phyloP scores from a whole-genome alignment of 768 basidiomycete species.

The Russula emetica region DNA sequence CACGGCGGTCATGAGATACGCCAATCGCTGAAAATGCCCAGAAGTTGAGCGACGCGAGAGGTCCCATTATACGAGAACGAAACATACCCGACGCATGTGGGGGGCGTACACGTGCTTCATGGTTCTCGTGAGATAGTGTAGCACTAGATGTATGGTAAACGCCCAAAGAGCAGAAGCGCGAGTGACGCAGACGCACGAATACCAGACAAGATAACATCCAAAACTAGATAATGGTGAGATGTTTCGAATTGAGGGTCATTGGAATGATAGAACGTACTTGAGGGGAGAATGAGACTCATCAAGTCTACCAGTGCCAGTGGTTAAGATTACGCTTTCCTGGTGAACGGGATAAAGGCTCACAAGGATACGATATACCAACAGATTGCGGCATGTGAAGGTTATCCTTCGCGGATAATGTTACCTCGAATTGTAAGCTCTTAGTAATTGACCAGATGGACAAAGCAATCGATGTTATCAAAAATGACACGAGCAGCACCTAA shows the following conservation, averaged over 20 bases:
- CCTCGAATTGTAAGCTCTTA: not conserved
- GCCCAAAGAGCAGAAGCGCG: not conserved
- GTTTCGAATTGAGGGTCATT: not conserved
- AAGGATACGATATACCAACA: constrained; percentile 2
- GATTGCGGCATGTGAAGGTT: not conserved
- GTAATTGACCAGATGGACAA: not conserved
- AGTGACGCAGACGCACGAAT: constrained; percentile 16
- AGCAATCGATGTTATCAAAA: constrained; percentile 3
- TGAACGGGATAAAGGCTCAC: constrained; percentile 5
- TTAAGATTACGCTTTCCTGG: not conserved
- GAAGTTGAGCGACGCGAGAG: not conserved
- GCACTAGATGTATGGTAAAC: constrained; percentile 1
- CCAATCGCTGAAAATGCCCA: not conserved
- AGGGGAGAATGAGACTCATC: constrained; percentile 13
- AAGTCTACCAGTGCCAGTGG: not conserved
- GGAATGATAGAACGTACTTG: constrained; percentile 3
- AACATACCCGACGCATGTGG: constrained; percentile 7
- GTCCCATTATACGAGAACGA: not conserved
- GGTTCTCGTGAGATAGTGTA: constrained; percentile 9
- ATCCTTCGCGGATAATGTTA: not conserved
- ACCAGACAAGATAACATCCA: constrained; percentile 4
- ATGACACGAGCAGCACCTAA: constrained; percentile 10
- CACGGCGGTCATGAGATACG: constrained; percentile 5
- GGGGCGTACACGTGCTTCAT: constrained; percentile 12
- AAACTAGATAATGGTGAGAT: constrained; percentile 4